A percentile compares a stretch with the other conserved stretches of the same genome.
These are phyloP conservation scores for Fragaria ananassa DNA, from an alignment of 306 rosid genomes.

Conservation along the genomic window DNA sequence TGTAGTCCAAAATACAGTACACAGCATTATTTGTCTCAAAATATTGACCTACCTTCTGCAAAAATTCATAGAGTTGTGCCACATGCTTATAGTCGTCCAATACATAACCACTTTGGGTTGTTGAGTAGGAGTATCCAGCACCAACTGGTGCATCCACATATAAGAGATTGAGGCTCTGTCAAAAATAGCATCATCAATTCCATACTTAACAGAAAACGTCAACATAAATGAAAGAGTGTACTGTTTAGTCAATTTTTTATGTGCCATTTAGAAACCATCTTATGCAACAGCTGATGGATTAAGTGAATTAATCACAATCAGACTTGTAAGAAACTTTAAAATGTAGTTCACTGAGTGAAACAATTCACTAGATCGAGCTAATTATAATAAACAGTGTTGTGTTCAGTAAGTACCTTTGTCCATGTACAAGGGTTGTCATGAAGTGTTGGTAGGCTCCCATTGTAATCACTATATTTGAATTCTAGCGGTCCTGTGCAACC, in stretches of 20 bases:
- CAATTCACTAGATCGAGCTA: too few species aligned
- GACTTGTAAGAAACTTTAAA: too few species aligned
- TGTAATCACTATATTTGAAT: conserved; percentile 11
- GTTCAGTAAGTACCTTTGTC: neutral
- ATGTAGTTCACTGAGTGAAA: too few species aligned
- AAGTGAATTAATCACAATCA: too few species aligned
- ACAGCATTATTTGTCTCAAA: neutral
- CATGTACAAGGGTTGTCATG: conserved; percentile 22
- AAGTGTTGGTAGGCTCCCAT: conserved; percentile 25
- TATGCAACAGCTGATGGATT: neutral
- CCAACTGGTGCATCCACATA: conserved; percentile 26
- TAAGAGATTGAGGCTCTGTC: conserved; percentile 11
- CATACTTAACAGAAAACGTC: too few species aligned
- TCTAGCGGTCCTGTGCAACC: conserved; percentile 9
- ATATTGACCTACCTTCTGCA: neutral
- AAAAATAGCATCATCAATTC: neutral
- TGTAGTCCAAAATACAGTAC: neutral
- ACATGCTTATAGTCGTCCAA: conserved; percentile 9
- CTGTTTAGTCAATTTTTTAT: too few species aligned
- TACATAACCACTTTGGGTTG: neutral
- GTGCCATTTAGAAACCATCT: too few species aligned
- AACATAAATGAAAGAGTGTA: too few species aligned
- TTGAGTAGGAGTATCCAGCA: conserved; percentile 24
- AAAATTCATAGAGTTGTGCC: conserved; percentile 19
- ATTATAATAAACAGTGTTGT: too few species aligned